Conservation (phyloP, 1,284 basidiomycete genomes). For the Xanthoconium separans region DNA sequence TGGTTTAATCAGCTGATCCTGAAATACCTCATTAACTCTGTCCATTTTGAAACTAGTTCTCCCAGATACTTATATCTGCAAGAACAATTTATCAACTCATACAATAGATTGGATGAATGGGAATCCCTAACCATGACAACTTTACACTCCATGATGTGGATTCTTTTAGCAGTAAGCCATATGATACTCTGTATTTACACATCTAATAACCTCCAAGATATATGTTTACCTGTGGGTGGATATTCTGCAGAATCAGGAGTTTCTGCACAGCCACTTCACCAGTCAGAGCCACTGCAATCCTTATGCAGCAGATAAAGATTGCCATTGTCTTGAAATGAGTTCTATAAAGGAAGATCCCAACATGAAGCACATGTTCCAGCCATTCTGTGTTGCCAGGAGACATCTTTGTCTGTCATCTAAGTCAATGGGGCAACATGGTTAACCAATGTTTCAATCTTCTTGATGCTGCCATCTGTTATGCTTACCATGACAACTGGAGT, state of each 20-base stretch:
- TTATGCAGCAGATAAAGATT: background rate
- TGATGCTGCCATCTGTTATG: no score
- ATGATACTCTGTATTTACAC: background rate
- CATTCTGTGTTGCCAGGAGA: no score
- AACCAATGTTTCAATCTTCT: no score
- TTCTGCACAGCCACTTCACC: background rate
- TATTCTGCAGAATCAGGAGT: background rate
- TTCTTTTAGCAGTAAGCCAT: background rate
- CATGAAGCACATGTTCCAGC: no score
- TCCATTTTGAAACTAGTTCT: background rate
- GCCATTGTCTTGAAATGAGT: background rate
- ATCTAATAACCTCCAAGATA: background rate
- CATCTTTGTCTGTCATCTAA: no score
- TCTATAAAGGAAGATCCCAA: no score
- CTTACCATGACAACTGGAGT: no score
- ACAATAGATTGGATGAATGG: background rate
- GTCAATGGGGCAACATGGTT: no score
- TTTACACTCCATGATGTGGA: background rate
- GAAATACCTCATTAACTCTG: background rate
- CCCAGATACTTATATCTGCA: background rate
- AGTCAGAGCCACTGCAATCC: background rate
- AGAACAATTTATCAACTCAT: background rate
- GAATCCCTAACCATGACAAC: background rate
- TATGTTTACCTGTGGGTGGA: background rate
- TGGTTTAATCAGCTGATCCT: background rate